Evolutionary conservation across 306 rosid genomes (phyloP).

Genomic region (Inga oerstediana): DNA sequence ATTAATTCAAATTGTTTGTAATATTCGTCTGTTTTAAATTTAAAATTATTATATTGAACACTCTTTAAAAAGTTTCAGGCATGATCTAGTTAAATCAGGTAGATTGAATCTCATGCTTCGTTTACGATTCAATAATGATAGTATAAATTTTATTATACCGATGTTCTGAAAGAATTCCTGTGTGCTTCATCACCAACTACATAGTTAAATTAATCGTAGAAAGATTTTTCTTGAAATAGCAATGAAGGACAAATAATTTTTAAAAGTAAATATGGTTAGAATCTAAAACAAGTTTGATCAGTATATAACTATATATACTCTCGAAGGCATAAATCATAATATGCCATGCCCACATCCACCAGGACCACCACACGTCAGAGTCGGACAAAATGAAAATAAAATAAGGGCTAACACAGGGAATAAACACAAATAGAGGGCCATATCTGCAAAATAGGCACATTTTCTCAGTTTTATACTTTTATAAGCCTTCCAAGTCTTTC

Average conservation of each 20-base stretch:
- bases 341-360: background rate
- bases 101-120: background rate
- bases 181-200: no score
- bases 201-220: background rate
- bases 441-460: constrained; percentile 22
- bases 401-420: background rate
- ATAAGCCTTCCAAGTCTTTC: constrained; percentile 28
- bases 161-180: no score
- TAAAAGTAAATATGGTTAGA: background rate
- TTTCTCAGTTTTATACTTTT: constrained; percentile 18
- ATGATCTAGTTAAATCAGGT: background rate
- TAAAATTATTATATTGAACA: background rate
- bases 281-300: background rate
- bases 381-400: background rate
- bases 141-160: no score
- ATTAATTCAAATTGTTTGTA: background rate
- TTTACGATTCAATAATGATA: no score
- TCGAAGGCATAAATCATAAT: background rate
- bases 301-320: no score
- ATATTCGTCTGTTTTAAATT: background rate
- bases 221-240: background rate
- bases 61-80: background rate
- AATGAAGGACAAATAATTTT: background rate
- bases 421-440: constrained; percentile 26
- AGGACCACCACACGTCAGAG: no score